These are phyloP conservation scores for Salpingoeca rosetta DNA, from an alignment of 78 protist genomes.

Conservation along the genomic window DNA sequence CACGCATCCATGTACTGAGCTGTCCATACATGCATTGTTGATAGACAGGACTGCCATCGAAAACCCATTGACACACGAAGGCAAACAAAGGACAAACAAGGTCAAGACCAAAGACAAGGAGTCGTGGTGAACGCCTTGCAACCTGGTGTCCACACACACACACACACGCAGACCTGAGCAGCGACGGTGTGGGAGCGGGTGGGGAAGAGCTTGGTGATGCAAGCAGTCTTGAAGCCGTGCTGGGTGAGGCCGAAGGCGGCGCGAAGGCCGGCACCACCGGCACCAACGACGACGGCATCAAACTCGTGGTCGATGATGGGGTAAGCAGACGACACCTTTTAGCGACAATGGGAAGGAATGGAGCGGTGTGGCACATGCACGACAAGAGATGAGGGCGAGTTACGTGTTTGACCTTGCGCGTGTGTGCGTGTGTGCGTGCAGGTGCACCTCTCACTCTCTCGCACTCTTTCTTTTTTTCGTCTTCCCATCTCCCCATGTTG, in stretches of 20 bases:
- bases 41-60: no score
- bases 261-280: conserved; percentile 99
- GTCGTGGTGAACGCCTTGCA: no score
- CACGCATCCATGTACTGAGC: background rate
- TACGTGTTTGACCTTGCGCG: background rate
- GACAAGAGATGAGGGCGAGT: background rate
- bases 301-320: conserved; percentile 86
- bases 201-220: conserved; percentile 95
- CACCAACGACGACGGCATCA: conserved; percentile 97
- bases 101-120: background rate
- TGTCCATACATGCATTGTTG: no score
- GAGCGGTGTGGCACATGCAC: background rate
- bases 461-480: no score
- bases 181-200: conserved; percentile 99
- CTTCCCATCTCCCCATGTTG: no score
- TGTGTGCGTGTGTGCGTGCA: background rate
- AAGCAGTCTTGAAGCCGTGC: conserved; percentile 87
- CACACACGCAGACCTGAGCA: conserved; percentile 58
- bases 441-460: no score
- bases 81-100: background rate
- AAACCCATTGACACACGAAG: conserved; percentile 1
- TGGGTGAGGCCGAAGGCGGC: conserved; percentile 92
- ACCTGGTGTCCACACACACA: no score
- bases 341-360: background rate
- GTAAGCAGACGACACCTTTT: conserved; percentile 37